Conservation (phyloP, 2,329 filamentous ascomycete genomes). For the Pestalotiopsis sp. region DNA sequence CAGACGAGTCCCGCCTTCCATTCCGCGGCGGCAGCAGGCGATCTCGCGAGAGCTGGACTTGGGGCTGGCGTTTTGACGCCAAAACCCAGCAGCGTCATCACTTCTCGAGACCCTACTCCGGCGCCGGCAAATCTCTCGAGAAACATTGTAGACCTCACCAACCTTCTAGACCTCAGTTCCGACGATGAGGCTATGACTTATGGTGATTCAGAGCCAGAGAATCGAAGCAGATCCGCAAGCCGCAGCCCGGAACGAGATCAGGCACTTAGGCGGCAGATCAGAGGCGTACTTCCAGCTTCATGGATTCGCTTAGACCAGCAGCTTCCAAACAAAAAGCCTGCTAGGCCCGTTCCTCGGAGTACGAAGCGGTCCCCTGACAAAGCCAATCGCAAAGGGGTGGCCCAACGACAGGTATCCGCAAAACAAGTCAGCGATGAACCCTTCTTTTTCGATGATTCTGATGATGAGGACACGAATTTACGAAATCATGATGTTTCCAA, state of each 20-base stretch:
- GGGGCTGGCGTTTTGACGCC: constrained; percentile 24
- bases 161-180: constrained; percentile 18
- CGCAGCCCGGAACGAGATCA: constrained; percentile 30
- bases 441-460: constrained; percentile 51
- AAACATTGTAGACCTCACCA: constrained; percentile 29
- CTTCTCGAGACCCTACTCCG: constrained; percentile 28
- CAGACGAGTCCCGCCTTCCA: constrained; percentile 37
- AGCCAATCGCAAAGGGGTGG: constrained; percentile 49
- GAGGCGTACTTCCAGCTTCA: constrained; percentile 67
- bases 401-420: constrained; percentile 40
- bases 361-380: constrained; percentile 39
- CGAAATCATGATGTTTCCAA: constrained; percentile 20
- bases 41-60: constrained; percentile 15
- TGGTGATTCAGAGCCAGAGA: constrained; percentile 41
- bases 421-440: constrained; percentile 29
- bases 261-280: constrained; percentile 41
- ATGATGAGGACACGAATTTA: constrained; percentile 36
- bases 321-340: constrained; percentile 33
- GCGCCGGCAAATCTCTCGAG: constrained; percentile 20
- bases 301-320: constrained; percentile 64
- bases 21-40: constrained; percentile 14
- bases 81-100: constrained; percentile 29
- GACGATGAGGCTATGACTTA: constrained; percentile 18
- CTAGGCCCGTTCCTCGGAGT: constrained; percentile 30
- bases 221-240: constrained; percentile 25